phyloP scores from a whole-genome alignment of 1,284 basidiomycete genomes.

The Malassezia sympodialis region DNA sequence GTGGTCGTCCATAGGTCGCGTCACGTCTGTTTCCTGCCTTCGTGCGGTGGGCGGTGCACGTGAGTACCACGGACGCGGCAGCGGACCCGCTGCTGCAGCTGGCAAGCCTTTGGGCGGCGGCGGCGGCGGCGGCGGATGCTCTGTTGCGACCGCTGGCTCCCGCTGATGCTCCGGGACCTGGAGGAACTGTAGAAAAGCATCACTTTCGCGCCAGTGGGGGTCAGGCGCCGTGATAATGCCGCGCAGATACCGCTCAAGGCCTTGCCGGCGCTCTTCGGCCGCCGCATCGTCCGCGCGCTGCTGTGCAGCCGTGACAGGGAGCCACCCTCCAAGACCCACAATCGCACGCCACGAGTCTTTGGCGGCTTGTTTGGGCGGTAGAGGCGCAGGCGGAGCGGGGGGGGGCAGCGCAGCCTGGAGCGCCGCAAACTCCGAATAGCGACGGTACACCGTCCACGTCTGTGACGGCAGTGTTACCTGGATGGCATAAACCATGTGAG shows the following conservation, averaged over 20 bases:
- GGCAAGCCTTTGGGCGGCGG: neutral
- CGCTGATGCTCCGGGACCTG: conserved; percentile 56
- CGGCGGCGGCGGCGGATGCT: neutral
- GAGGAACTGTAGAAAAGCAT: conserved; percentile 75
- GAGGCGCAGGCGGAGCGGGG: conserved; percentile 60
- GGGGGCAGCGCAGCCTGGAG: conserved; percentile 71
- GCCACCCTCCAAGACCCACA: conserved; percentile 16
- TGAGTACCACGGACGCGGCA: neutral
- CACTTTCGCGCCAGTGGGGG: conserved; percentile 66
- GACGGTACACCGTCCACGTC: conserved; percentile 81
- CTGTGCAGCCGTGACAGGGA: conserved; percentile 1
- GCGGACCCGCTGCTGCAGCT: neutral
- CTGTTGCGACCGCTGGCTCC: neutral
- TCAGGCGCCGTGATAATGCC: conserved; percentile 72
- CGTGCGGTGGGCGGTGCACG: neutral
- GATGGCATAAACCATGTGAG: conserved; percentile 70
- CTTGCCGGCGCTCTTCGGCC: conserved; percentile 63
- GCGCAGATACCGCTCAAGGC: conserved; percentile 74
- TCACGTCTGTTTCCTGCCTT: conserved; percentile 63
- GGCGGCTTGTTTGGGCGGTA: conserved; percentile 73
- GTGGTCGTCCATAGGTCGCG: conserved; percentile 72
- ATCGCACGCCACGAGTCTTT: conserved; percentile 34
- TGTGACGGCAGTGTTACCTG: conserved; percentile 61
- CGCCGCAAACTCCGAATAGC: conserved; percentile 85
- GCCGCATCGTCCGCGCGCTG: conserved; percentile 48